These are phyloP conservation scores for Hypoxylon sp. DNA, from an alignment of 2,329 filamentous ascomycete species.

Conservation along the genomic window DNA sequence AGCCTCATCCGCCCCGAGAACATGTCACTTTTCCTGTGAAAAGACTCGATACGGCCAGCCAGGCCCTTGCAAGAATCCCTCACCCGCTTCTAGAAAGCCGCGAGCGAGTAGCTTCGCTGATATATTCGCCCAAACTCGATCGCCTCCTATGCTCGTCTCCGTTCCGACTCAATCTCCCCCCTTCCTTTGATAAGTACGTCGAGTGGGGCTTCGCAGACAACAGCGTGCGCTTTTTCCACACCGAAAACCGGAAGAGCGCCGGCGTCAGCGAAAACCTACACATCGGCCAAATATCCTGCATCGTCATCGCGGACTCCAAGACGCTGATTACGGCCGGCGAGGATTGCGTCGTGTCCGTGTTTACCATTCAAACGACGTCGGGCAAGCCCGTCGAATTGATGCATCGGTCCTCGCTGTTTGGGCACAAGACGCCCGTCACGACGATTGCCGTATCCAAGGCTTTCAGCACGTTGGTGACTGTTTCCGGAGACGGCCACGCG, in stretches of 20 bases:
- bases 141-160: slow-evolving; percentile 83
- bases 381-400: slow-evolving; percentile 79
- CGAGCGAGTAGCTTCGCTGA: slow-evolving; percentile 81
- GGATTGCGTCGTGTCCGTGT: slow-evolving; percentile 90
- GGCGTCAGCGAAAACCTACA: slow-evolving; percentile 95
- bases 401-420: slow-evolving; percentile 83
- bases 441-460: slow-evolving; percentile 85
- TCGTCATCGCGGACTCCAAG: slow-evolving; percentile 86
- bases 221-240: slow-evolving; percentile 88
- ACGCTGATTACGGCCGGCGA: slow-evolving; percentile 91
- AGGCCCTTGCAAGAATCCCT: slow-evolving; percentile 78
- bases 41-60: slow-evolving; percentile 79
- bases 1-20: slow-evolving; percentile 80
- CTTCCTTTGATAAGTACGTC: slow-evolving; percentile 86
- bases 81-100: slow-evolving; percentile 79
- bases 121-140: slow-evolving; percentile 81
- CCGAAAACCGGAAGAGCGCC: slow-evolving; percentile 80
- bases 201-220: slow-evolving; percentile 97
- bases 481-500: slow-evolving; percentile 80
- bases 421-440: slow-evolving; percentile 84
- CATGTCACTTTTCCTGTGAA: slow-evolving; percentile 68
- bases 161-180: slow-evolving; percentile 86
- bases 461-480: slow-evolving; percentile 87
- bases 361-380: slow-evolving; percentile 70
- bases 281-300: slow-evolving; percentile 84